A percentile compares a stretch with the other conserved stretches of the same genome.
These are phyloP conservation scores for Hypoxylon sp. DNA, from an alignment of 2,329 filamentous ascomycete genomes.

Conservation along the genomic window DNA sequence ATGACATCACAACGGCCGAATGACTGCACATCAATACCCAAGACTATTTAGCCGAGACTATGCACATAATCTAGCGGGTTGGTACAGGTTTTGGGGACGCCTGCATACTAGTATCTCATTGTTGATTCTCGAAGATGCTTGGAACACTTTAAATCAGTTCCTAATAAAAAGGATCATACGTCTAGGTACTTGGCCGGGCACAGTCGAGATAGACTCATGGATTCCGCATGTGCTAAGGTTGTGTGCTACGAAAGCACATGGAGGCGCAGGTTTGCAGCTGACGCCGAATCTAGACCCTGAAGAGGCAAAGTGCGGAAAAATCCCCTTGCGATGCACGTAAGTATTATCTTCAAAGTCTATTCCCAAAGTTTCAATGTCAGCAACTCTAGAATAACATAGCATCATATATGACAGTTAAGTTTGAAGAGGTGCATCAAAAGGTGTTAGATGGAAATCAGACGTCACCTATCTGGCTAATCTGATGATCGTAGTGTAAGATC, in stretches of 20 bases:
- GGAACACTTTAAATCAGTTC: neutral
- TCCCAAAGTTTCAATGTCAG: neutral
- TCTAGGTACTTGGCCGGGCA: conserved; percentile 15
- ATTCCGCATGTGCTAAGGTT: conserved; percentile 4
- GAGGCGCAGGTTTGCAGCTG: conserved; percentile 34
- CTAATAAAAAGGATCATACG: conserved; percentile 5
- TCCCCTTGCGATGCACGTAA: neutral
- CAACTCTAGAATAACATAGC: neutral
- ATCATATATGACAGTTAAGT: neutral
- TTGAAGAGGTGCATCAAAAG: neutral
- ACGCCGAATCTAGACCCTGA: conserved; percentile 21
- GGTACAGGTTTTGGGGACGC: neutral
- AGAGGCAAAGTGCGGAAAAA: conserved; percentile 3
- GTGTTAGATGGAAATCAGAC: neutral
- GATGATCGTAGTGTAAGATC: neutral
- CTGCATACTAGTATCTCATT: neutral
- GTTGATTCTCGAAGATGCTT: conserved; percentile 3
- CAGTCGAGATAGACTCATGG: conserved; percentile 3
- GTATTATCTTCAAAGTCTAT: neutral
- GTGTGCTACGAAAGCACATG: neutral
- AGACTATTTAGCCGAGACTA: neutral
- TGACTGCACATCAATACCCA: conserved; percentile 5
- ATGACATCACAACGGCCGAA: conserved; percentile 18
- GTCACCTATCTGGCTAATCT: neutral
- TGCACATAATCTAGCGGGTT: neutral